Percentiles rank a stretch among this genome's conserved stretches.
These are phyloP conservation scores for Quercus tomentella DNA, from an alignment of 331 rosid species.

Conservation along the genomic window DNA sequence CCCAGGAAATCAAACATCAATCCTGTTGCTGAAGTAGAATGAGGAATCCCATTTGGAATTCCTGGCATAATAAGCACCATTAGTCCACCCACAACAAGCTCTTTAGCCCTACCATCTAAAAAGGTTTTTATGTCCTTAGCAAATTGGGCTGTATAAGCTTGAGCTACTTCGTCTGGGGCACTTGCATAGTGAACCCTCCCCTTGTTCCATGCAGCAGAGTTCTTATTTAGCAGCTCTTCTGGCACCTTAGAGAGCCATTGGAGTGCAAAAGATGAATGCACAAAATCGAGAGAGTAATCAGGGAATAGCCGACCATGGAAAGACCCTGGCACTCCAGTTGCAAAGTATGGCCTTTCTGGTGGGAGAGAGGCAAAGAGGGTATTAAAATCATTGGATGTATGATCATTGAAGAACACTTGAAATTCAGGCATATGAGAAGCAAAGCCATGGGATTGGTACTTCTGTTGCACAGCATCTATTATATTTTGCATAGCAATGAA, in stretches of 20 bases:
- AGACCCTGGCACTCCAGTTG: not conserved
- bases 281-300: not conserved
- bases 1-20: constrained; percentile 10
- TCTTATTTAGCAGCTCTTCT: not conserved
- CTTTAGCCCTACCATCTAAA: constrained; percentile 30
- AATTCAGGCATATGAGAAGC: constrained; percentile 1
- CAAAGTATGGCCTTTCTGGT: not conserved
- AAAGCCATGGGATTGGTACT: constrained; percentile 9
- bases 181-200: not conserved
- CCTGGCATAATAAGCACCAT: constrained; percentile 24
- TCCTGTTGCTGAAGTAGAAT: not conserved
- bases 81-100: constrained; percentile 32
- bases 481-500: constrained; percentile 19
- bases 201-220: not conserved
- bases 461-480: constrained; percentile 23
- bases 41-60: not conserved
- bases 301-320: not conserved
- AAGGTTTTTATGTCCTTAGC: constrained; percentile 19
- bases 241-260: not conserved
- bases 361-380: not conserved
- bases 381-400: not conserved
- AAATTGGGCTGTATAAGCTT: constrained; percentile 31
- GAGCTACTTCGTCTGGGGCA: constrained; percentile 24
- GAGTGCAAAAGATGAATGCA: not conserved
- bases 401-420: not conserved